A percentile compares a stretch with the other conserved stretches of the same genome.
Evolutionary conservation across 257 asterid species (phyloP).

Genomic region (Rubia yunnanensis): DNA sequence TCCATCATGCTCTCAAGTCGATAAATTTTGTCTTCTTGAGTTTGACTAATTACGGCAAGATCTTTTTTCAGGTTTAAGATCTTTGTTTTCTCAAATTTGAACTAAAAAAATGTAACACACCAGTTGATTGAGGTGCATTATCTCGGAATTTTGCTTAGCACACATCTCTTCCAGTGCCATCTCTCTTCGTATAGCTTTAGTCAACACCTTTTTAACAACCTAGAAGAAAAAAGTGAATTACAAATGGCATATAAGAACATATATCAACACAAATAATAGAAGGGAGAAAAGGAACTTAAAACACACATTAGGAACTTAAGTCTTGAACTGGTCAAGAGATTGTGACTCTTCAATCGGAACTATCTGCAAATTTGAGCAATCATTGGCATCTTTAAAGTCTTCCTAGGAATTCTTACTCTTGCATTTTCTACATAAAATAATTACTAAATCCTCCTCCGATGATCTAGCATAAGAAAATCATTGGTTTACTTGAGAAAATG

Average conservation of each 20-base stretch:
- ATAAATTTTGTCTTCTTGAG: slow-evolving; percentile 87
- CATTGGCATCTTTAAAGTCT: slow-evolving; percentile 27
- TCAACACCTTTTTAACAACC: slow-evolving; percentile 95
- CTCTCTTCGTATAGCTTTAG: slow-evolving; percentile 98
- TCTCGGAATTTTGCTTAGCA: slow-evolving; percentile 67
- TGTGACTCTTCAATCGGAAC: slow-evolving; percentile 53
- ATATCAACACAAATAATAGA: slow-evolving; percentile 13
- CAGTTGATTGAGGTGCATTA: slow-evolving; percentile 85
- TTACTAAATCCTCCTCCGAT: slow-evolving; percentile 19
- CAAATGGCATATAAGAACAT: slow-evolving; percentile 19
- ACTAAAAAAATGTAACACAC: slow-evolving; percentile 27
- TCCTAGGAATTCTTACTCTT: slow-evolving; percentile 32
- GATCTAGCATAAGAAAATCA: slow-evolving; percentile 29
- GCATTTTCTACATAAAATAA: slow-evolving; percentile 58
- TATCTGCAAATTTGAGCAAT: slow-evolving; percentile 68
- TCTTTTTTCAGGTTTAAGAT: not conserved
- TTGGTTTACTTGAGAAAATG: no score
- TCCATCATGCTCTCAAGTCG: slow-evolving; percentile 97
- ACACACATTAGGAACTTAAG: slow-evolving; percentile 82
- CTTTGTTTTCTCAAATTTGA: not conserved
- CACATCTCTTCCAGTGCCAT: slow-evolving; percentile 93
- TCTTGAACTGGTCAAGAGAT: slow-evolving; percentile 39
- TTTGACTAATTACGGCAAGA: slow-evolving; percentile 65
- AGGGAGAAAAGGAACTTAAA: slow-evolving; percentile 9
- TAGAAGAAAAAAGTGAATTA: slow-evolving; percentile 26